Conservation (phyloP, 306 rosid species). For the Sophora flavescens region DNA sequence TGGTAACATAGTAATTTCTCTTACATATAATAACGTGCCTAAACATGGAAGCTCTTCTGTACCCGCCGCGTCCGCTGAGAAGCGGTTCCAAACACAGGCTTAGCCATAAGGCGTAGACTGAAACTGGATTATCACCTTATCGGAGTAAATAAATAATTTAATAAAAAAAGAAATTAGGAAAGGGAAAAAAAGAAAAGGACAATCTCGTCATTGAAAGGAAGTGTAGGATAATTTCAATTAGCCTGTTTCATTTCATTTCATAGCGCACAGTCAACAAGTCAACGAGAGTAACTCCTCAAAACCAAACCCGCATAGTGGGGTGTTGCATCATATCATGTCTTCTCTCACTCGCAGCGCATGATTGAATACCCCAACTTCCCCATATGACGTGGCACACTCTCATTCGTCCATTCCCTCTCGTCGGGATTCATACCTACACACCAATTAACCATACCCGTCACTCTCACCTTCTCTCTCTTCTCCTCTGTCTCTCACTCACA, state of each 20-base stretch:
- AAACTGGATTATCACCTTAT: too few relatives aligned
- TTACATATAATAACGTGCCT: too few relatives aligned
- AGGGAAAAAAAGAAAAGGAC: background rate
- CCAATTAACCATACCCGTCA: conserved; percentile 64
- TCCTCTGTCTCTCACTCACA: conserved; percentile 40
- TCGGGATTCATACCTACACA: conserved; percentile 80
- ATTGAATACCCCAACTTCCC: conserved; percentile 39
- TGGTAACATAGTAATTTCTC: too few relatives aligned
- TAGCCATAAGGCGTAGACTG: too few relatives aligned
- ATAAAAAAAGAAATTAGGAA: background rate
- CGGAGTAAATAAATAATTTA: too few relatives aligned
- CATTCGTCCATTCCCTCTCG: conserved; percentile 54
- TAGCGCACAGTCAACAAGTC: conserved; percentile 27
- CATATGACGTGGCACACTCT: conserved; percentile 56
- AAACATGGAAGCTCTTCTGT: too few relatives aligned
- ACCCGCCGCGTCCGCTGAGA: too few relatives aligned
- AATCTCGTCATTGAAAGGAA: background rate
- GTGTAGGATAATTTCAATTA: background rate
- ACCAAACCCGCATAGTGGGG: conserved; percentile 57
- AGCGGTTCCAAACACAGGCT: too few relatives aligned
- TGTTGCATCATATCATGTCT: conserved; percentile 49
- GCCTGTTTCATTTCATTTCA: background rate
- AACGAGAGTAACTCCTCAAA: background rate
- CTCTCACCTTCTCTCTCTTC: conserved; percentile 44
- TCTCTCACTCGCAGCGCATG: conserved; percentile 44